A percentile compares a stretch with the other conserved stretches of the same genome.
phyloP scores from a whole-genome alignment of 352 stramenopile genomes.

The Plasmopara muralis region DNA sequence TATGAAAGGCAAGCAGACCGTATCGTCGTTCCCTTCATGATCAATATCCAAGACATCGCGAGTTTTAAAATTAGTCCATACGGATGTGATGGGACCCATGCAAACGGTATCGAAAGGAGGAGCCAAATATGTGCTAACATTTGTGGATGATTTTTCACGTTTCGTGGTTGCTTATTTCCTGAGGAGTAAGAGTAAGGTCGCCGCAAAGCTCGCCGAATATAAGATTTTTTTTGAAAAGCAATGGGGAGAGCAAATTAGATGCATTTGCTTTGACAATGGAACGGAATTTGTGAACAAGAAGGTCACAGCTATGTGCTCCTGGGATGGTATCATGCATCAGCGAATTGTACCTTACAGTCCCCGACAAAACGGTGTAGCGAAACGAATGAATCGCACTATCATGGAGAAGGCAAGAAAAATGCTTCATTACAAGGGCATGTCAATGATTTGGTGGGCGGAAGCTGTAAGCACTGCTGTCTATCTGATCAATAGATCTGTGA shows the following conservation, averaged over 20 bases:
- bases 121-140: not conserved
- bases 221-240: not conserved
- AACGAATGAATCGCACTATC: conserved; percentile 1
- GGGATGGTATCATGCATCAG: not conserved
- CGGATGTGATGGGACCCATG: not conserved
- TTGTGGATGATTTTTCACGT: not conserved
- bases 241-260: not conserved
- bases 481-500: not conserved
- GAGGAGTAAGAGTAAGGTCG: not conserved
- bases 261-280: not conserved
- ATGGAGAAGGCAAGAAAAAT: not conserved
- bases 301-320: not conserved
- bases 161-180: not conserved
- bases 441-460: not conserved
- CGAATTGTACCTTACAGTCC: not conserved
- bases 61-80: conserved; percentile 5
- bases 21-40: not conserved
- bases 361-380: not conserved
- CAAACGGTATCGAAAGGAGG: conserved; percentile 3
- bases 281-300: conserved; percentile 1
- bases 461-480: not conserved
- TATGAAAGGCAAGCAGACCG: not conserved
- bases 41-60: conserved; percentile 1
- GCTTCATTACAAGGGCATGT: not conserved
- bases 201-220: too few species aligned